Conservation (phyloP, 1,139 yeast genomes). For the Kluyveromyces sp. region DNA sequence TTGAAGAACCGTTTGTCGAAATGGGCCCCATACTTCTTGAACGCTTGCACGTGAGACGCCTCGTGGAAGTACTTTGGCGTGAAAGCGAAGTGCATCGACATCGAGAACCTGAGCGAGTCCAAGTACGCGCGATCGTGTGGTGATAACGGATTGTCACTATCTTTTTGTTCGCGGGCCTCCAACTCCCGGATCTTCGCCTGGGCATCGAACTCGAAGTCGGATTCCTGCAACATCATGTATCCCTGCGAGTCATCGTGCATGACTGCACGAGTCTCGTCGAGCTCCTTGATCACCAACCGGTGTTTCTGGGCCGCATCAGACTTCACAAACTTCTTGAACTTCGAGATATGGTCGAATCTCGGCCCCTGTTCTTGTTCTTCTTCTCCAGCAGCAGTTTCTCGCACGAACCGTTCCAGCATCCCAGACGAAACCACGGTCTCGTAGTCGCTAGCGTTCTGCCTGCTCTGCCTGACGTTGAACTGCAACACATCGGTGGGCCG, state of each 20-base stretch:
- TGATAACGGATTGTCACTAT: conserved; percentile 3
- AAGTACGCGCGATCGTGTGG: conserved; percentile 22
- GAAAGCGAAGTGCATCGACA: conserved; percentile 21
- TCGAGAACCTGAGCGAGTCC: conserved; percentile 20
- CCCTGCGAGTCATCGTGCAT: conserved; percentile 1
- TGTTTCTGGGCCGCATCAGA: conserved; percentile 9
- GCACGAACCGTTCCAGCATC: conserved; percentile 7
- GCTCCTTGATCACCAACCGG: conserved; percentile 8
- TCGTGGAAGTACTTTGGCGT: conserved; percentile 45
- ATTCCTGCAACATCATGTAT: conserved; percentile 13
- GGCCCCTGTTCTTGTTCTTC: conserved; percentile 6
- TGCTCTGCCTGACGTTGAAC: conserved; percentile 3
- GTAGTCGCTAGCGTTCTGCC: too few species aligned
- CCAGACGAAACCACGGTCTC: conserved; percentile 13
- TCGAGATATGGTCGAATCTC: conserved; percentile 16
- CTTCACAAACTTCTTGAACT: conserved; percentile 15
- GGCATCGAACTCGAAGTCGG: conserved; percentile 25
- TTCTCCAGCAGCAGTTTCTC: background rate
- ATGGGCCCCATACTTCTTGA: conserved; percentile 47
- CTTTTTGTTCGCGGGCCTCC: conserved; percentile 6
- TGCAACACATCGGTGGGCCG: conserved; percentile 5
- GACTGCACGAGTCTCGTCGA: conserved; percentile 8
- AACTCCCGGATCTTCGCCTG: conserved; percentile 19
- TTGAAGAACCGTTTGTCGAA: conserved; percentile 69
- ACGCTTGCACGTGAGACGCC: conserved; percentile 27